Percentiles rank a stretch among this genome's conserved stretches.
These are phyloP conservation scores for Cichorium intybus DNA, from an alignment of 140 eudicot species.

Conservation along the genomic window DNA sequence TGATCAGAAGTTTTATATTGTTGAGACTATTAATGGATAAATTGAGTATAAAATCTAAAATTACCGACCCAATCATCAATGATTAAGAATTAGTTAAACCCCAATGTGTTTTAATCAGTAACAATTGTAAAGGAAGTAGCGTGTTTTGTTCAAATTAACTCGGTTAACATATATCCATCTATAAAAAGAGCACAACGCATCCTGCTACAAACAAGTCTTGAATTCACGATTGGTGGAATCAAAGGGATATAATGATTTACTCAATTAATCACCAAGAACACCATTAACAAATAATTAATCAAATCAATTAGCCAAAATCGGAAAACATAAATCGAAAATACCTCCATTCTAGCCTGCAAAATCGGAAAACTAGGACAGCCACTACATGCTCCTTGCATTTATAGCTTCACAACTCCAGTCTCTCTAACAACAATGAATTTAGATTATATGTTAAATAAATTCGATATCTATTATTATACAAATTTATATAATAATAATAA, in stretches of 20 bases:
- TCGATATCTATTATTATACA: background rate
- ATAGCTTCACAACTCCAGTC: conserved; percentile 84
- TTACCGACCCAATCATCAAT: too few species aligned
- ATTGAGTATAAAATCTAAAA: too few species aligned
- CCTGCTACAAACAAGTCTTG: conserved; percentile 27
- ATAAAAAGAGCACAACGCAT: conserved; percentile 13
- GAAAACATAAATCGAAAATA: too few species aligned
- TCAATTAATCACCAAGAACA: conserved; percentile 12
- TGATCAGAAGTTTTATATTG: too few species aligned
- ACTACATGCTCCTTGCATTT: conserved; percentile 99
- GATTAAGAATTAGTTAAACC: too few species aligned
- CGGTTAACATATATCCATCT: conserved; percentile 18
- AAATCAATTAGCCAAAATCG: conserved; percentile 33
- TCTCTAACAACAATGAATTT: conserved; percentile 41
- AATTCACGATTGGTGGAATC: too few species aligned
- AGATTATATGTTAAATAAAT: background rate
- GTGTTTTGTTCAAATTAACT: background rate
- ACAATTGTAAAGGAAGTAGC: background rate
- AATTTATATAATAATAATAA: too few species aligned
- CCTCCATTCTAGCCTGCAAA: too few species aligned
- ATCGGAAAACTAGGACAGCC: conserved; percentile 99
- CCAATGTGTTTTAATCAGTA: too few species aligned
- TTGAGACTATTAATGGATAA: too few species aligned
- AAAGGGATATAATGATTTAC: conserved; percentile 1
- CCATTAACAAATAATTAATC: conserved; percentile 27